Base-by-base conservation (phyloP, 768 basidiomycete species). In the Pleurotus salmoneostramineus region DNA sequence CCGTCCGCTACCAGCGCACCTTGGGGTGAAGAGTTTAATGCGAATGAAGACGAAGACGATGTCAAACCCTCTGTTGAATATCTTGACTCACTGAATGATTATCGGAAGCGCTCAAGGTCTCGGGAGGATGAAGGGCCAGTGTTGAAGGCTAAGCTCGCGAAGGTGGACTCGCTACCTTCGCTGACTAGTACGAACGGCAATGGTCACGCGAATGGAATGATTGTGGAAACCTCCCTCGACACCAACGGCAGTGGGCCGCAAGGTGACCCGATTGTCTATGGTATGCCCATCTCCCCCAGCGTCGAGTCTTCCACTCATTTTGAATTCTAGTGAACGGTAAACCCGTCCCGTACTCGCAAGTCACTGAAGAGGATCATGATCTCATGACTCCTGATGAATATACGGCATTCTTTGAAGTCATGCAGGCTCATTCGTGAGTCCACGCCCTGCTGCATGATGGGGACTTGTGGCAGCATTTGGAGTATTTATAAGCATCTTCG, bases 371-470 rank as follows among this genome's bases (percentile, higher is more conserved):
- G 62, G 89, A 95, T 67, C 89, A 94, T 65, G 95, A 94, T 48
- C 67, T 87, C 63, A 97, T 97, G 95, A 92, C 91, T 3, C 87
- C 91, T 1, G 95, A 95, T 57, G 95, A 97, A 71, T 96, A 96
- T 67, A 85, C 87, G 33, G 83, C 84, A 35, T 93, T 83, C 72
- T 93, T 87, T 66, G 84, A 89, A 63, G 76, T 91, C 60, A 75
- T 85, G 67, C 82, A 83, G 70, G 74, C 78, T 52, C 77, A 70
- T 51, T 72, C 72, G 58, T 76, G 52, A 27, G 21, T 27, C 21
- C 21, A 3, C 21, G 21, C 21, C n/a, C n/a, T n/a, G n/a, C n/a
- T n/a, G n/a, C n/a, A n/a, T n/a, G n/a, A n/a, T 27, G 21, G 21
- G 21, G 21, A 27, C 21, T 27, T 27, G 1, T 1, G 21, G 7